Conservation (phyloP, 108 stramenopile species). For the Fistulifera solaris region DNA sequence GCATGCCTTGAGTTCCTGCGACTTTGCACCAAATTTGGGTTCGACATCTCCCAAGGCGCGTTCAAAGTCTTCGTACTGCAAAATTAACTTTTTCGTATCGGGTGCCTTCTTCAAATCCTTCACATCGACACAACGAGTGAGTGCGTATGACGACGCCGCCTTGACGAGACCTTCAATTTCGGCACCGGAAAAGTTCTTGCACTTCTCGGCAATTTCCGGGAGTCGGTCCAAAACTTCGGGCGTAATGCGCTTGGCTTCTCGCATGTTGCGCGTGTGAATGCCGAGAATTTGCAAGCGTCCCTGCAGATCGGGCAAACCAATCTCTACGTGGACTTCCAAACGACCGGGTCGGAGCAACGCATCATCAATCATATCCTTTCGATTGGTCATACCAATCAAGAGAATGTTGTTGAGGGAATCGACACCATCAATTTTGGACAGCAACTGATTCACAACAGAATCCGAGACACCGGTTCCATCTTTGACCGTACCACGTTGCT, state of each 20-base stretch:
- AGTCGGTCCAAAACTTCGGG: constrained; percentile 71
- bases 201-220: constrained; percentile 71
- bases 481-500: constrained; percentile 82
- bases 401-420: constrained; percentile 98
- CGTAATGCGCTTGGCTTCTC: constrained; percentile 73
- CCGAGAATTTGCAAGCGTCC: constrained; percentile 94
- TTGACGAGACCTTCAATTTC: constrained; percentile 97
- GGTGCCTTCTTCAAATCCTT: constrained; percentile 88
- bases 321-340: constrained; percentile 98
- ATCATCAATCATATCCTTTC: constrained; percentile 99
- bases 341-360: constrained; percentile 97
- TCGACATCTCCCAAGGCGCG: constrained; percentile 83
- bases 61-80: constrained; percentile 82
- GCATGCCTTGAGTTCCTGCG: constrained; percentile 79
- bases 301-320: constrained; percentile 88
- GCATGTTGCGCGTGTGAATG: constrained; percentile 94
- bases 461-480: constrained; percentile 95
- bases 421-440: constrained; percentile 99
- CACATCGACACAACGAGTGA: constrained; percentile 84
- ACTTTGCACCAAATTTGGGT: constrained; percentile 93
- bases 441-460: constrained; percentile 98
- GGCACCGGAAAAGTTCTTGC: constrained; percentile 98
- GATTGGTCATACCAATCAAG: constrained; percentile 99
- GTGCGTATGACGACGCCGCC: constrained; percentile 92
- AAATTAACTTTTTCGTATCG: constrained; percentile 74